A percentile compares a stretch with the other conserved stretches of the same genome.
phyloP scores from a whole-genome alignment of 805 yeast species.

The Sugiyamaella smithiae region DNA sequence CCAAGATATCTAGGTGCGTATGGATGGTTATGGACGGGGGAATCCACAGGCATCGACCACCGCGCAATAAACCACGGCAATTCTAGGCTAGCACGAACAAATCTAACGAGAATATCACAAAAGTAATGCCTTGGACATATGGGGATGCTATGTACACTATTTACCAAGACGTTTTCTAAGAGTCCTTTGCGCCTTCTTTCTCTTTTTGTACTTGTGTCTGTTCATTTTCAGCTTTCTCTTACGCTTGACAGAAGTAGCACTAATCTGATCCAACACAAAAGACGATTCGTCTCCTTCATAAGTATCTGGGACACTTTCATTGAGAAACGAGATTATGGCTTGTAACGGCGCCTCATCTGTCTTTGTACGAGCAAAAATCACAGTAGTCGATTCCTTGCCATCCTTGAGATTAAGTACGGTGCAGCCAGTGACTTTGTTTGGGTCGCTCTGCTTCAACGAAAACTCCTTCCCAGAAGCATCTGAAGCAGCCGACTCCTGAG shows the following conservation, averaged over 20 bases:
- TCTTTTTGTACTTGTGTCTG: conserved; percentile 94
- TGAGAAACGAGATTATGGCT: conserved; percentile 14
- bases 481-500: background rate
- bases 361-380: conserved; percentile 16
- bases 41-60: no score
- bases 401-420: conserved; percentile 14
- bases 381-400: conserved; percentile 11
- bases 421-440: conserved; percentile 14
- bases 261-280: conserved; percentile 8
- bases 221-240: conserved; percentile 91
- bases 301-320: conserved; percentile 11
- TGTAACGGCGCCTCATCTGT: conserved; percentile 12
- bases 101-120: background rate
- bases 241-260: conserved; percentile 39
- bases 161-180: conserved; percentile 35
- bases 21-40: background rate
- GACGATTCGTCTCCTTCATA: background rate
- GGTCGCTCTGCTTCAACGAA: background rate
- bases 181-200: conserved; percentile 85
- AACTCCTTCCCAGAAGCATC: background rate
- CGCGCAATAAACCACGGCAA: no score
- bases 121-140: background rate
- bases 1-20: background rate
- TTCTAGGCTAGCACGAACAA: no score
- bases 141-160: conserved; percentile 14